Evolutionary conservation across 768 basidiomycete species (phyloP), one percentile per base, ranked within the genome.

Genomic region (Leccinum longicurvipes): DNA sequence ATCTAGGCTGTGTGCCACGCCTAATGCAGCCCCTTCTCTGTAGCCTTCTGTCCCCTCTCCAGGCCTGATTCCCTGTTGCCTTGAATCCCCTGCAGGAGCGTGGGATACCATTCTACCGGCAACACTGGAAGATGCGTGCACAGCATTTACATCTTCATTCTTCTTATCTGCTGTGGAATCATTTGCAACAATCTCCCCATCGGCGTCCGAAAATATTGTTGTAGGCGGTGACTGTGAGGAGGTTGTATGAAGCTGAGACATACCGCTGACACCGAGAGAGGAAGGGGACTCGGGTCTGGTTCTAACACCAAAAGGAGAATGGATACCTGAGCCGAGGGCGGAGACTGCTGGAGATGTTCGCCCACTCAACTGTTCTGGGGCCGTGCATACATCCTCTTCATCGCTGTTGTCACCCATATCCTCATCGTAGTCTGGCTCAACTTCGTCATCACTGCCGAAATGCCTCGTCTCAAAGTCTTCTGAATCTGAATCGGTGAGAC

Each of bases 351-450:
- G 67, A 45, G 67, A 67, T 45, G 65, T 46, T 28, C 65, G 67
- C 3, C 65, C 67, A 44, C 60, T 69, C n/a, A 55, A 29, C 12
- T 54, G 55, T 47, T 67, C 66, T 32, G 59, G 58, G 6, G 62
- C 58, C 23, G 65, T 65, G 51, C 66, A 67, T 27, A 56, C 58
- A 7, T 67, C 62, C 21, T 55, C 63, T 49, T 68, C 65, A 9
- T 68, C 64, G 15, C 56, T 63, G 25, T 71, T 73, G 45, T 66
- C 67, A 24, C 69, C 68, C 6, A 19, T 3, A n/a, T 67, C 67
- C 9, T 68, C 67, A 42, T 72, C 73, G 42, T 61, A 61, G 36
- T 71, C 56, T 12, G 72, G 66, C 8, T 67, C 64, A 29, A 63
- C 68, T 49, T 63, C 65, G 47, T 65, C 60, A 32, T 58, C 67